Percentiles rank a stretch among this genome's conserved stretches.
Conservation (phyloP, 176 grass and related monocot genomes). For the Phoenix dactylifera region DNA sequence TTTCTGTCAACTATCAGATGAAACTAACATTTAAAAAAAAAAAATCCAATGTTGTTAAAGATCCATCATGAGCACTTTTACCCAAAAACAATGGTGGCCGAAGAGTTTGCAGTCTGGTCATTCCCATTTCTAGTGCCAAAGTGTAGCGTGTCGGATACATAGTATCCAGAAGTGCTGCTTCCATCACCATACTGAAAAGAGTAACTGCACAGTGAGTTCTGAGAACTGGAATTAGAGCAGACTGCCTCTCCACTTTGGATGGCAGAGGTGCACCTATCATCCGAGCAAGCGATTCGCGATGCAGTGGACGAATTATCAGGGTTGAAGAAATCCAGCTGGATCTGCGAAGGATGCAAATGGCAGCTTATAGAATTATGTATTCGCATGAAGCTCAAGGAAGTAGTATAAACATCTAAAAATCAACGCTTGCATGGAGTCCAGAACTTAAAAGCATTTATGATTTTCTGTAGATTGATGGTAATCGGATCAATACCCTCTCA, state of each 20-base stretch:
- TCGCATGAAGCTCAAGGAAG: background rate
- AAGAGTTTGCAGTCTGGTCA: conserved; percentile 73
- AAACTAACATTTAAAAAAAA: background rate
- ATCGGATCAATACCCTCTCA: too few relatives aligned
- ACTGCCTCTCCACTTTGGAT: conserved; percentile 69
- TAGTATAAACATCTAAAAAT: too few relatives aligned
- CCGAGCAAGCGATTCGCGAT: conserved; percentile 50
- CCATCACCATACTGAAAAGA: conserved; percentile 93
- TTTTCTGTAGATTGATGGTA: too few relatives aligned
- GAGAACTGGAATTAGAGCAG: conserved; percentile 37
- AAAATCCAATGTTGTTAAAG: background rate
- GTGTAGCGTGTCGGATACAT: conserved; percentile 70
- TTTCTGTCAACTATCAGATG: too few relatives aligned
- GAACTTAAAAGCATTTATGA: too few relatives aligned
- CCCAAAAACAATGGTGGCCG: conserved; percentile 82
- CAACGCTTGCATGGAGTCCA: too few relatives aligned
- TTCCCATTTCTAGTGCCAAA: conserved; percentile 61
- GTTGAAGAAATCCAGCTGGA: conserved; percentile 67
- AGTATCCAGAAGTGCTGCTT: conserved; percentile 91
- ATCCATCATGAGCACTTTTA: conserved; percentile 18
- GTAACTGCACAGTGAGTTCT: conserved; percentile 52
- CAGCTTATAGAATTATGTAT: background rate
- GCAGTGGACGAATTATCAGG: conserved; percentile 64
- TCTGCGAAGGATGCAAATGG: conserved; percentile 32
- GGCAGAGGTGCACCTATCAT: conserved; percentile 69